A percentile compares a stretch with the other conserved stretches of the same genome.
These are phyloP conservation scores for Cladosporium austrohemisphaericum DNA, from an alignment of 2,329 filamentous ascomycete genomes.

Conservation along the genomic window DNA sequence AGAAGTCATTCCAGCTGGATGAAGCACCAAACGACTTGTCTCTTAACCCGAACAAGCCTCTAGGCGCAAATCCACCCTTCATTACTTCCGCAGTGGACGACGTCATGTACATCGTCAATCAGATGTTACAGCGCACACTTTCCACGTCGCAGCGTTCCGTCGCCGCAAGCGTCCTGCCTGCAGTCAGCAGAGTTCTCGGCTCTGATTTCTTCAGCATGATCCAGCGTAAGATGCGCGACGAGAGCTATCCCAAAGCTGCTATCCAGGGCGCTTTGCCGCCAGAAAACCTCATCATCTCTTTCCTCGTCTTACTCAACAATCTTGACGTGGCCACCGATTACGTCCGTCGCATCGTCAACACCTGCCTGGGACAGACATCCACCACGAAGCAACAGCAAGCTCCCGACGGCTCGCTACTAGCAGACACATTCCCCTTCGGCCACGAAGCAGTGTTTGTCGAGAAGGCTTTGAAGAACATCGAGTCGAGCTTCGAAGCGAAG, in stretches of 20 bases:
- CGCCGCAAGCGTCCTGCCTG: conserved; percentile 72
- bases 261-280: conserved; percentile 79
- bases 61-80: conserved; percentile 77
- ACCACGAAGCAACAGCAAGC: not conserved
- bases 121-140: conserved; percentile 80
- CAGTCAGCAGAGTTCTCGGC: conserved; percentile 73
- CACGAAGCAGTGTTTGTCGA: conserved; percentile 69
- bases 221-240: conserved; percentile 95
- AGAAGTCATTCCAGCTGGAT: conserved; percentile 96
- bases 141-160: conserved; percentile 80
- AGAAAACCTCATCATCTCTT: conserved; percentile 82
- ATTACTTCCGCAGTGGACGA: conserved; percentile 96
- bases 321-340: conserved; percentile 91
- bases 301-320: conserved; percentile 92
- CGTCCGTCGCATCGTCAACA: conserved; percentile 75
- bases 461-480: conserved; percentile 64
- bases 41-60: conserved; percentile 66
- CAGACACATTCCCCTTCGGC: conserved; percentile 72
- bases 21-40: conserved; percentile 78
- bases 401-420: conserved; percentile 27
- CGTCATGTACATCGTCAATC: conserved; percentile 98
- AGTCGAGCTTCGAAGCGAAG: conserved; percentile 70
- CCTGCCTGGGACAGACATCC: conserved; percentile 50
- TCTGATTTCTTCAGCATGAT: conserved; percentile 95
- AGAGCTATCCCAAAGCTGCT: conserved; percentile 78